Evolutionary conservation across 257 asterid genomes (phyloP).

Genomic region (Solanum dulcamara): DNA sequence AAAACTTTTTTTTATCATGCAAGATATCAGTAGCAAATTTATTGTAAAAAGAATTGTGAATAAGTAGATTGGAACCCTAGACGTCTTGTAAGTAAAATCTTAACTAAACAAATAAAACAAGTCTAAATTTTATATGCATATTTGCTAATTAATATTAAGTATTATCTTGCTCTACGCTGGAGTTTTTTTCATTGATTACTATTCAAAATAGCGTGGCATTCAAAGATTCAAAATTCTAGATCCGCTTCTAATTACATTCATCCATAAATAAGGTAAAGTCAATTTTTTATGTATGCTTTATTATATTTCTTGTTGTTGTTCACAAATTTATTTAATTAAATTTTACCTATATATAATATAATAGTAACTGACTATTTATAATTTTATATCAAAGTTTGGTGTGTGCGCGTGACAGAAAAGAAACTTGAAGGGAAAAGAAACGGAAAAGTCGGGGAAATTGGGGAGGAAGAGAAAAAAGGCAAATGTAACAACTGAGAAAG

Average conservation of each 20-base stretch:
- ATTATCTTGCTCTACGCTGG: too few relatives aligned
- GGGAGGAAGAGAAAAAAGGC: background rate
- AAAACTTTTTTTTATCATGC: too few relatives aligned
- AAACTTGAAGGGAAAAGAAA: background rate
- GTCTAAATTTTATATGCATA: too few relatives aligned
- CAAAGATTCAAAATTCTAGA: too few relatives aligned
- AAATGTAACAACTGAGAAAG: background rate
- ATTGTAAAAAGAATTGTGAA: too few relatives aligned
- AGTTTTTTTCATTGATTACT: too few relatives aligned
- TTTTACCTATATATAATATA: background rate
- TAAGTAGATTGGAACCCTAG: too few relatives aligned
- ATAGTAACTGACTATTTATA: background rate
- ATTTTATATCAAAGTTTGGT: background rate
- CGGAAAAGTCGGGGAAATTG: background rate
- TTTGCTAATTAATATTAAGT: too few relatives aligned
- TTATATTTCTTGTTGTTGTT: background rate
- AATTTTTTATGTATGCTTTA: background rate
- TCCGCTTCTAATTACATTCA: background rate
- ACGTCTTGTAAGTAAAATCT: too few relatives aligned
- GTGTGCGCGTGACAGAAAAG: background rate
- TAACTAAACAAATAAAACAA: too few relatives aligned
- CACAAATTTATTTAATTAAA: background rate
- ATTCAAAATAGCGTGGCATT: too few relatives aligned
- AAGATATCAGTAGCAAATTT: too few relatives aligned
- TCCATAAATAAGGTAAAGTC: background rate